Base-by-base conservation (phyloP, 805 yeast species). In the Spathaspora gorwiae region DNA sequence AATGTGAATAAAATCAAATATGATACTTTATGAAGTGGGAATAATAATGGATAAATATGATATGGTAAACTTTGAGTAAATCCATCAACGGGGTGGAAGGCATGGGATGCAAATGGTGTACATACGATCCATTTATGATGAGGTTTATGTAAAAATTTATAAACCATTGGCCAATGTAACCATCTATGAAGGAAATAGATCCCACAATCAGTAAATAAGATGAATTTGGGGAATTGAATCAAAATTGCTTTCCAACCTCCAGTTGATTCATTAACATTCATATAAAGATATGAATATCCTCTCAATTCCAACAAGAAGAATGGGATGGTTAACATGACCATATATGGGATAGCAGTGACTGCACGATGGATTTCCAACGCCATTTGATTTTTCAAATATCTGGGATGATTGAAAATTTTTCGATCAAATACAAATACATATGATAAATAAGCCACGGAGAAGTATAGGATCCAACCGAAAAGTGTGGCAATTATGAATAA, bases 51-150 rank as follows among this genome's bases (percentile, higher is more conserved):
- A 70, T 78, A 94, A 48, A 90, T 55, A 65, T 94, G 99, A 72
- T 94, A 94, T 11, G 99, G 97, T 52, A 94, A 62, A 33, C 95
- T 85, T 73, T 94, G 99, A 48, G 80, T 72, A 72, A 87, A 94
- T 35, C 99, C 99, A 58, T 94, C 99, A 43, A 94, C 86, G 11
- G 99, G 98, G 67, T 94, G 96, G 89, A 94, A 94, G 26, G 98
- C 97, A 61, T 90, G 97, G 7, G 96, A 88, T 0, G 99, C 99
- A 70, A 85, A 94, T 37, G 99, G 99, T 8, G 99, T 92, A 50
- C 98, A 92, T 35, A 94, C 97, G 55, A 94, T 81, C 99, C 99
- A 94, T 71, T 94, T 94, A 78, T 94, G 99, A 68, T 94, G 99
- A 10, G 97, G 97, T 72, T 94, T 94, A 73, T 94, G 99, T 50